Base-by-base conservation (phyloP, 2,329 filamentous ascomycete genomes). In the Davidsoniella australis region DNA sequence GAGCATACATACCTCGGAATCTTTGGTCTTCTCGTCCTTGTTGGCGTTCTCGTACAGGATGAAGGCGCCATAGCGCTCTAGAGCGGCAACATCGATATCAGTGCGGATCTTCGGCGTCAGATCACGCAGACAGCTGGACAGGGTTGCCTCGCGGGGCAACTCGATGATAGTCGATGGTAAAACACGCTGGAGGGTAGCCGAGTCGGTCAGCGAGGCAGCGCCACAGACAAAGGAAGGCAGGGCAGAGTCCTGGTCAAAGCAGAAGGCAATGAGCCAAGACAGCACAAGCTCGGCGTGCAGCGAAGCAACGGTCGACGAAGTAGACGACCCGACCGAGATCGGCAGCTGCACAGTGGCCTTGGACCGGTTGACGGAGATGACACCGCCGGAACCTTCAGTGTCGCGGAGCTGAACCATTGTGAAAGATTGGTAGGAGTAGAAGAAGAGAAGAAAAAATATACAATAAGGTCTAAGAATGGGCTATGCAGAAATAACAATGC, bases 211-310 rank as follows among this genome's bases (percentile, higher is more conserved):
- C 16, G 47, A 47, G 16, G 26, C 24, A n/a, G 44, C 44, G 12
- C 54, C 55, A 49, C 54, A 58, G 18, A 24, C 48, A 47, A 44
- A 55, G 39, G 39, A 48, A 18, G 48, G 54, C 36, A 38, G 54
- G 44, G 46, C 49, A 44, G 47, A 55, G 39, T 57, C 54, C 16
- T 54, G 53, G 40, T 57, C 55, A 20, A 56, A 54, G 48, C 56
- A 56, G 10, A 57, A 52, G 8, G 57, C 51, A 23, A 57, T 49
- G 8, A 57, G 54, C 56, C 56, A 58, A 18, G 56, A 47, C 5
- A 58, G 54, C 12, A 58, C 46, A n/a, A 58, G 44, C 50, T 57
- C 54, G 18, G 55, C 42, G 29, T 43, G 50, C 18, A 53, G 48
- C 7, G 48, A 48, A 44, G 40, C 39, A 24, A 33, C 29, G 29